Evolutionary conservation across 257 asterid genomes (phyloP), one percentile per base, ranked within the genome.

Genomic region (Salvia hispanica): DNA sequence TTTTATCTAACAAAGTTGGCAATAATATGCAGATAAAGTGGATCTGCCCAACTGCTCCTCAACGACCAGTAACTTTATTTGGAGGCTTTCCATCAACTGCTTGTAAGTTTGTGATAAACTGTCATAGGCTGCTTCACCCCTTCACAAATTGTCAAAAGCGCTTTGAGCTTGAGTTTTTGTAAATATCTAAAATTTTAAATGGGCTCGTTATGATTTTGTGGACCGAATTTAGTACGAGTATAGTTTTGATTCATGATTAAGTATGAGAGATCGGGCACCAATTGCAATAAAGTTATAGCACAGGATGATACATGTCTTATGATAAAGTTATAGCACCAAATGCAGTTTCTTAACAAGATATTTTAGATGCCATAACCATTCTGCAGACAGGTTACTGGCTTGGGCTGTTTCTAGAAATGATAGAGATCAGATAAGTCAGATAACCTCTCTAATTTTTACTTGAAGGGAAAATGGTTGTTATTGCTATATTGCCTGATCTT

Each of bases 31-130:
- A 90, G 97, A 88, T 90, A 64, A 90, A 90, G 72, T 90, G 97
- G 97, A 90, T 90, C 70, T 90, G 97, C 73, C 97, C 97, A 66
- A 83, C 97, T 25, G 31, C 31, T 25, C 31, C 31, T 25, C 31
- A 80, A 68, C 93, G 63, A 51, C 95, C 95, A 61, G 53, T 90
- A 66, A 83, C 90, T 81, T 73, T 86, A 75, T 90, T 90, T 79
- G 96, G 97, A 18, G 97, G 97, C 71, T 88, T 84, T 77, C 95
- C 95, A 36, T 90, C 97, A 73, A 76, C 87, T 78, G 96, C 96
- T 72, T 90, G 97, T 90, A 77, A 86, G 94, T 80, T 75, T 52
- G 45, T 47, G 37, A 57, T 21, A 7, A 53, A 31, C 42, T 36
- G 37, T 56, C 15, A 9, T 45, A 58, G 36, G 9, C 31, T 46